These are phyloP conservation scores for Leccinum variicolor DNA, from an alignment of 768 basidiomycete genomes.

Conservation along the genomic window DNA sequence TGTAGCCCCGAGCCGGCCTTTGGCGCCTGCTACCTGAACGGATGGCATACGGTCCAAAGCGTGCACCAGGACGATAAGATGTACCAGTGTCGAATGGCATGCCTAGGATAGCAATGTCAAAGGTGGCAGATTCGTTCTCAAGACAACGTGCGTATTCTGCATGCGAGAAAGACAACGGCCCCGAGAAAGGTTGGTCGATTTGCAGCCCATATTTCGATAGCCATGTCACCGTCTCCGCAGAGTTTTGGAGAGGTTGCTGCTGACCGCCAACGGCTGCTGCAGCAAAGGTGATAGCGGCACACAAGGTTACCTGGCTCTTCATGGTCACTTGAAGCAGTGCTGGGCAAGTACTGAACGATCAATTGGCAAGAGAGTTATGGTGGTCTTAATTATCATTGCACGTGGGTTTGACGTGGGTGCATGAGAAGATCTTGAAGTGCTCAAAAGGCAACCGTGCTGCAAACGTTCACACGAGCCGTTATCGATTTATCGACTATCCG, in stretches of 20 bases:
- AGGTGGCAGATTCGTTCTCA: constrained; percentile 18
- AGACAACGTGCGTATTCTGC: constrained; percentile 50
- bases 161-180: constrained; percentile 82
- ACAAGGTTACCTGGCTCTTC: constrained; percentile 6
- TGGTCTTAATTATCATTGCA: not conserved
- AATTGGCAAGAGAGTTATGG: not conserved
- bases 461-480: not conserved
- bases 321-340: constrained; percentile 4
- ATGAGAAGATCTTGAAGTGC: not conserved
- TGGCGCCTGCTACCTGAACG: constrained; percentile 75
- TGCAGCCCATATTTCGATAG: constrained; percentile 71
- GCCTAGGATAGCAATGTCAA: constrained; percentile 72
- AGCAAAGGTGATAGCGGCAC: not conserved
- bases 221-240: constrained; percentile 45
- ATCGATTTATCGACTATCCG: not conserved
- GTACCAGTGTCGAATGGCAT: constrained; percentile 77
- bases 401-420: not conserved
- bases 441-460: not conserved
- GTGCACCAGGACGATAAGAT: constrained; percentile 58
- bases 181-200: constrained; percentile 72
- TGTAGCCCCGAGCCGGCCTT: constrained; percentile 57
- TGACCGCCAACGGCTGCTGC: not conserved
- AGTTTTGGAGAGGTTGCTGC: constrained; percentile 14
- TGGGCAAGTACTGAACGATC: not conserved
- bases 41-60: constrained; percentile 86